Conservation (phyloP, 192 early-diverging fungal species). For the Spinellus fusiger region DNA sequence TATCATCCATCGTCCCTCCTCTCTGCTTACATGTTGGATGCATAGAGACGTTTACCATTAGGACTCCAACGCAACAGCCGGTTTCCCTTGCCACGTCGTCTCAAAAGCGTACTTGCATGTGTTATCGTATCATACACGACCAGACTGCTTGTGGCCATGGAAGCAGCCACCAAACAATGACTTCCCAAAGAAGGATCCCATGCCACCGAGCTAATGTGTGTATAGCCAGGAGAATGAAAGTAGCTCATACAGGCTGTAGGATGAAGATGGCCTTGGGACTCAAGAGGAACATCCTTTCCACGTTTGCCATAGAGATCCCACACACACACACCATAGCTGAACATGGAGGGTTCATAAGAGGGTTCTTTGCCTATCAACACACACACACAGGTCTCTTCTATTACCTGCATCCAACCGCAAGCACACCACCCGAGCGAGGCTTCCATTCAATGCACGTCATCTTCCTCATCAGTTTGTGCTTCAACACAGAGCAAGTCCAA, state of each 20-base stretch:
- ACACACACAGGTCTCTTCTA: neutral
- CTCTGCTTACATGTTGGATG: conserved; percentile 33
- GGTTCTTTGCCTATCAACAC: neutral
- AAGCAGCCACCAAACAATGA: conserved; percentile 35
- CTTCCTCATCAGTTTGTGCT: conserved; percentile 32
- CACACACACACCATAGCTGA: conserved; percentile 46
- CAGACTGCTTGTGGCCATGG: conserved; percentile 23
- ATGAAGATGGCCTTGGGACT: neutral
- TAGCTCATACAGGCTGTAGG: conserved; percentile 36
- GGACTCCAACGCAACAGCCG: conserved; percentile 44
- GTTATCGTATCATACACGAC: conserved; percentile 42
- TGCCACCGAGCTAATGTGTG: conserved; percentile 34
- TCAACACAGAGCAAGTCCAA: conserved; percentile 36
- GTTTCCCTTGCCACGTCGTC: conserved; percentile 30
- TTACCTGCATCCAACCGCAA: conserved; percentile 47
- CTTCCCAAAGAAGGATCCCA: conserved; percentile 49
- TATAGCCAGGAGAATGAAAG: conserved; percentile 30
- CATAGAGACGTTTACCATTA: conserved; percentile 40
- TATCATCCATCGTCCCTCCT: neutral
- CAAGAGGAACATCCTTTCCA: neutral
- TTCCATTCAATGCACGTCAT: conserved; percentile 52
- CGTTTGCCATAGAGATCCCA: conserved; percentile 30
- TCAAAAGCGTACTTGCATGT: conserved; percentile 27
- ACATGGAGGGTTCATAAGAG: neutral
- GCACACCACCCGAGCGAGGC: conserved; percentile 16